phyloP scores from a whole-genome alignment of 352 stramenopile species.

The Peronosclerospora sorghi region DNA sequence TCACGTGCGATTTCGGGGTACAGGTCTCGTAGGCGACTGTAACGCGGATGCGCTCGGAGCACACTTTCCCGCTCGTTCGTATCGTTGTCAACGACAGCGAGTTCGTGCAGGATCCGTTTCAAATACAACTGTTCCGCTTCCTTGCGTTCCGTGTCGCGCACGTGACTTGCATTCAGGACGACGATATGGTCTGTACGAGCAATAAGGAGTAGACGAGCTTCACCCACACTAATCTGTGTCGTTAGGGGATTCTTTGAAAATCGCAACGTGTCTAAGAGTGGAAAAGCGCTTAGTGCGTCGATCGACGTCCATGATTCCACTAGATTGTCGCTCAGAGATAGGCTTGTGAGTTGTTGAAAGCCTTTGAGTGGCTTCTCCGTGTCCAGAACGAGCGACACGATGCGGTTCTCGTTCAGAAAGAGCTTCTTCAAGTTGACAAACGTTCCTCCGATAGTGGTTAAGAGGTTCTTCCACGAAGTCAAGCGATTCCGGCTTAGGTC shows the following conservation, averaged over 20 bases:
- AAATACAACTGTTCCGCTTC: conserved; percentile 79
- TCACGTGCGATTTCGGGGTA: conserved; percentile 42
- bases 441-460: conserved; percentile 19
- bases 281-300: conserved; percentile 55
- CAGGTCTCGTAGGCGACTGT: conserved; percentile 25
- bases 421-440: conserved; percentile 50
- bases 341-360: conserved; percentile 38
- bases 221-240: conserved; percentile 45
- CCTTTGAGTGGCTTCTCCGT: background rate
- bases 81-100: conserved; percentile 27
- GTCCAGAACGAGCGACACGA: conserved; percentile 31
- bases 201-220: conserved; percentile 60
- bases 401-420: conserved; percentile 45
- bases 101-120: conserved; percentile 65
- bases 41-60: conserved; percentile 37
- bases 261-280: conserved; percentile 40
- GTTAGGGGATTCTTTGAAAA: conserved; percentile 63
- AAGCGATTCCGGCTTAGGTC: conserved; percentile 60
- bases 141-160: conserved; percentile 46
- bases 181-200: conserved; percentile 37
- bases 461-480: conserved; percentile 34
- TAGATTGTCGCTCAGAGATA: conserved; percentile 56
- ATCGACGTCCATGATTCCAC: conserved; percentile 70
- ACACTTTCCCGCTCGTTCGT: conserved; percentile 21
- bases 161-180: conserved; percentile 55